phyloP scores from a whole-genome alignment of 306 rosid genomes.

The Ammopiptanthus mongolicus region DNA sequence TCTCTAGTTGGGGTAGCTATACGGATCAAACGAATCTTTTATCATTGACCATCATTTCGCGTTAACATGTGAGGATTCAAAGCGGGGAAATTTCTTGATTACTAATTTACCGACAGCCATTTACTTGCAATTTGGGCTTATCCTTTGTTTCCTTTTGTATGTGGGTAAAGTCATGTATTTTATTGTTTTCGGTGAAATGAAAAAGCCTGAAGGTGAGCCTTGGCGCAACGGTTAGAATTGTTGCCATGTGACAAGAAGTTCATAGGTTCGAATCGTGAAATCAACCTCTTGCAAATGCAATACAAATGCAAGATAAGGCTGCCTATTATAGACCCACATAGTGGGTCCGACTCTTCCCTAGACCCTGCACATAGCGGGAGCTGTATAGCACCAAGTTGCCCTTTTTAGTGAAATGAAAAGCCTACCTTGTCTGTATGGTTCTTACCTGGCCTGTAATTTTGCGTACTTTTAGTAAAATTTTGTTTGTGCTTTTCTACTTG shows the following conservation, averaged over 20 bases:
- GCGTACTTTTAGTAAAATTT: neutral
- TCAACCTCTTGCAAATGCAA: no score
- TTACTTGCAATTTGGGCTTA: neutral
- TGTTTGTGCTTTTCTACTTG: conserved; percentile 4
- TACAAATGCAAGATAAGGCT: no score
- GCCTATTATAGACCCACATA: no score
- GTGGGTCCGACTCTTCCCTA: no score
- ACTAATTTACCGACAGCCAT: neutral
- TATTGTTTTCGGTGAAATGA: neutral
- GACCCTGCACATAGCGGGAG: no score
- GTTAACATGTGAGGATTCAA: neutral
- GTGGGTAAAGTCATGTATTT: neutral
- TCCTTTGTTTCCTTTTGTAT: neutral
- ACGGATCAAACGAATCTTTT: neutral
- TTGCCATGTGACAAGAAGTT: no score
- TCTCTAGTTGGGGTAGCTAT: neutral
- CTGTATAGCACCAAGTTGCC: no score
- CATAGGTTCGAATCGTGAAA: no score
- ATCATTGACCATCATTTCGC: neutral
- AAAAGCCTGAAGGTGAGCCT: no score
- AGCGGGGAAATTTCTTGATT: neutral
- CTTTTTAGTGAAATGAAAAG: neutral
- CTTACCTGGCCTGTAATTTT: neutral
- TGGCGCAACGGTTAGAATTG: no score
- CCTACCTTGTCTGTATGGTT: neutral